Conservation (phyloP, 2,329 filamentous ascomycete species). For the Cyphellophora attinorum region DNA sequence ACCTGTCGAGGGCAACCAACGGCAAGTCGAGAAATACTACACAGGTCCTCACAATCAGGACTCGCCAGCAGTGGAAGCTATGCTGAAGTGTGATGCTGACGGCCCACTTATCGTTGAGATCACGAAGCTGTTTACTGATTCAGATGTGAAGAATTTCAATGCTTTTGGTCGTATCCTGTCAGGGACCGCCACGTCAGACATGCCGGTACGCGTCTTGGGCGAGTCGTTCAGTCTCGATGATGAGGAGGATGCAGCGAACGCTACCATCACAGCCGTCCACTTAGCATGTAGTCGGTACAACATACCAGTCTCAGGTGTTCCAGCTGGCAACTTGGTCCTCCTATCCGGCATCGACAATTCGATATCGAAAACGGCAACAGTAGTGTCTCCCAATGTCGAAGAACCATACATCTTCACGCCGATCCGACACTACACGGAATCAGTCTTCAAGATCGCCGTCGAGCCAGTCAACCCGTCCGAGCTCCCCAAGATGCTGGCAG, state of each 20-base stretch:
- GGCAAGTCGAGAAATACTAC: slow-evolving; percentile 76
- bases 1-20: slow-evolving; percentile 65
- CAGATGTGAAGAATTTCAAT: slow-evolving; percentile 84
- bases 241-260: slow-evolving; percentile 90
- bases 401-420: slow-evolving; percentile 94
- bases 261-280: slow-evolving; percentile 76
- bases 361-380: slow-evolving; percentile 92
- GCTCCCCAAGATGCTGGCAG: slow-evolving; percentile 96
- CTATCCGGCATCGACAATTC: slow-evolving; percentile 91
- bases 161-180: slow-evolving; percentile 88
- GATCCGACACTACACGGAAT: slow-evolving; percentile 89
- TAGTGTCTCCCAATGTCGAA: slow-evolving; percentile 73
- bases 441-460: slow-evolving; percentile 93
- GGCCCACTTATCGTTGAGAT: slow-evolving; percentile 86
- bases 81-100: slow-evolving; percentile 75
- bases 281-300: slow-evolving; percentile 91
- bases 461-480: slow-evolving; percentile 98
- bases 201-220: slow-evolving; percentile 80
- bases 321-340: slow-evolving; percentile 89
- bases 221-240: slow-evolving; percentile 95
- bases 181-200: slow-evolving; percentile 72
- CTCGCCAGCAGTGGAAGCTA: slow-evolving; percentile 67
- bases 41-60: slow-evolving; percentile 69
- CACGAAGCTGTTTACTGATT: slow-evolving; percentile 84
- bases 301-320: slow-evolving; percentile 80